These are phyloP conservation scores for Metarhizium album DNA, from an alignment of 2,329 filamentous ascomycete species.

Conservation along the genomic window DNA sequence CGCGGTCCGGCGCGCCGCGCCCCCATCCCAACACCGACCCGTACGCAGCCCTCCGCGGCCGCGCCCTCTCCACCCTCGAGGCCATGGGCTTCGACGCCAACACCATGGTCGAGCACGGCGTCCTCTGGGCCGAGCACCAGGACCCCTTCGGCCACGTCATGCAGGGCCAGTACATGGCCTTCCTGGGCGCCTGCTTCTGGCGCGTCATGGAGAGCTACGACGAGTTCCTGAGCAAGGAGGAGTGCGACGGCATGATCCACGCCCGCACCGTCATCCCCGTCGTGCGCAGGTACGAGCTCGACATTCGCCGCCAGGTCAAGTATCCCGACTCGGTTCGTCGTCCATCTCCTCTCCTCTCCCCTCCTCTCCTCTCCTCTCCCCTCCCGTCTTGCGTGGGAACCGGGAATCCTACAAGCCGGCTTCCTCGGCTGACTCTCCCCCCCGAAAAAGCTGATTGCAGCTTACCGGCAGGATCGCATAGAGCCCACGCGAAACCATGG, in stretches of 20 bases:
- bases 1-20: neutral
- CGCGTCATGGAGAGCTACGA: conserved; percentile 15
- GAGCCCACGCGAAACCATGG: conserved; percentile 7
- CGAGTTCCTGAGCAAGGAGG: conserved; percentile 13
- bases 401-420: no score
- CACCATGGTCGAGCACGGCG: conserved; percentile 12
- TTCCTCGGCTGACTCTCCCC: no score
- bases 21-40: neutral
- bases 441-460: conserved; percentile 8
- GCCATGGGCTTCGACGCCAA: conserved; percentile 8
- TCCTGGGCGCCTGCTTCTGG: conserved; percentile 12
- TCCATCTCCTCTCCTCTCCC: no score
- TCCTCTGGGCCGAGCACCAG: conserved; percentile 16
- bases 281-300: conserved; percentile 12
- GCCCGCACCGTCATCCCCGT: conserved; percentile 12
- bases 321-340: conserved; percentile 10
- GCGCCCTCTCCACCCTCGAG: conserved; percentile 8
- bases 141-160: conserved; percentile 17
- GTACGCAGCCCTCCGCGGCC: conserved; percentile 4
- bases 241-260: conserved; percentile 15
- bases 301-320: conserved; percentile 13
- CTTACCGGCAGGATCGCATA: conserved; percentile 5
- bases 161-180: conserved; percentile 15
- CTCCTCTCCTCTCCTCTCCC: no score
- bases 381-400: no score